phyloP scores from a whole-genome alignment of 179 eudicot genomes.

The Monotropa hypopitys region DNA sequence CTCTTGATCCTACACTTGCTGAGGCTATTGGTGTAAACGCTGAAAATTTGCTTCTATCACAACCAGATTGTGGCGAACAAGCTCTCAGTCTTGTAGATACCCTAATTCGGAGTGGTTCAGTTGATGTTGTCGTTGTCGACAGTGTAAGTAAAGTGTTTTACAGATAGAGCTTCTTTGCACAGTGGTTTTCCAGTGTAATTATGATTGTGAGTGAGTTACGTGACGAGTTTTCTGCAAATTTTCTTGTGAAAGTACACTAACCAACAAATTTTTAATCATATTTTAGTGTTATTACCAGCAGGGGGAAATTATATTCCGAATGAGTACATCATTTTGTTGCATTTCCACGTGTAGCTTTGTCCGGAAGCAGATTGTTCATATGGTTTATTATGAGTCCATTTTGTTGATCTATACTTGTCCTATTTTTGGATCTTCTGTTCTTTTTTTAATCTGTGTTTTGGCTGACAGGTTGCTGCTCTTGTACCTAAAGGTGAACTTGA shows the following conservation, averaged over 20 bases:
- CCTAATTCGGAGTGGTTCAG: conserved; percentile 84
- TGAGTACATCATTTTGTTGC: background rate
- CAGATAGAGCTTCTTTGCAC: background rate
- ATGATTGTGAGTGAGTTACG: background rate
- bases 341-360: background rate
- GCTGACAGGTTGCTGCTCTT: conserved; percentile 78
- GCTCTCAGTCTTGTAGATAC: conserved; percentile 97
- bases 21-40: conserved; percentile 85
- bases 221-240: background rate
- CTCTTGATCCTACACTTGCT: conserved; percentile 89
- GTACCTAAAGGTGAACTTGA: conserved; percentile 96
- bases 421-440: conserved; percentile 1
- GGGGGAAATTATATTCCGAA: background rate
- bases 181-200: background rate
- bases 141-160: conserved; percentile 47
- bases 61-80: conserved; percentile 98
- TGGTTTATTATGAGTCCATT: background rate
- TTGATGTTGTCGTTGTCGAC: conserved; percentile 91
- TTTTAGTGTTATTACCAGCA: background rate
- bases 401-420: background rate
- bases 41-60: conserved; percentile 77
- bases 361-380: conserved; percentile 1
- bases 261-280: background rate
- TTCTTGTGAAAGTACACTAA: background rate
- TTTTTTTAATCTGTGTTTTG: conserved; percentile 1